Base-by-base conservation (phyloP, 208 protist species). In the Crithidia mellificae region DNA sequence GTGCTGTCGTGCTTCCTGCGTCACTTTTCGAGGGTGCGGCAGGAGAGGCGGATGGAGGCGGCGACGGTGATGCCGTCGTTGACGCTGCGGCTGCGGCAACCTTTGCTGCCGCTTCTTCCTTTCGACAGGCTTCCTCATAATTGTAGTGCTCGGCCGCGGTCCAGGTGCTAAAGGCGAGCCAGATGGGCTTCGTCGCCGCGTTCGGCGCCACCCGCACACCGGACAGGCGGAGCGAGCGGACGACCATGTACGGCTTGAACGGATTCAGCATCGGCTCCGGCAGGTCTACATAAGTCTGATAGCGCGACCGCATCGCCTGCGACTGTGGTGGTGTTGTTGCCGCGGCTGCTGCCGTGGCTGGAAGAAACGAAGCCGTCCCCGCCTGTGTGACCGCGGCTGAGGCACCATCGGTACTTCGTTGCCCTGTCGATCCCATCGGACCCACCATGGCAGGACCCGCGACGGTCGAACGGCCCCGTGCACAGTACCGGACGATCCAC, bases 161-260 rank as follows among this genome's bases (percentile, higher is more conserved):
- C 52, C 55, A 77, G 46, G 68, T 83, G 55, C 77, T 83, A 47
- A 86, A 86, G 36, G 73, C 68, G 0, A 86, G 36, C 73, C 76
- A 83, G 4, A 81, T 66, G 17, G 81, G 77, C 68, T 74, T 72
- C 34, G 68, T 77, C 25, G 74, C 59, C 20, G 76, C 77, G 20
- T 74, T 56, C 38, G 67, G 58, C 43, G 69, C 72, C 32, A 77
- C 73, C 2, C 63, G 59, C 5, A 83, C 46, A 22, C 73, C 72
- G 17, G 76, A 59, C 29, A 86, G 50, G 20, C 44, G 76, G 7
- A 86, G 62, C 0, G 77, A 77, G 30, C 68, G 71, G 11, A 82
- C 29, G 4, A 72, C 47, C 20, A 80, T 71, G 22, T 67, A 61
- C 17, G 81, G 77, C 49, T 82, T 75, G 25, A 86, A 76, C 2